Evolutionary conservation across 2,329 filamentous ascomycete species (phyloP), one percentile per base, ranked within the genome.

Genomic region (Cytospora paraplurivora): DNA sequence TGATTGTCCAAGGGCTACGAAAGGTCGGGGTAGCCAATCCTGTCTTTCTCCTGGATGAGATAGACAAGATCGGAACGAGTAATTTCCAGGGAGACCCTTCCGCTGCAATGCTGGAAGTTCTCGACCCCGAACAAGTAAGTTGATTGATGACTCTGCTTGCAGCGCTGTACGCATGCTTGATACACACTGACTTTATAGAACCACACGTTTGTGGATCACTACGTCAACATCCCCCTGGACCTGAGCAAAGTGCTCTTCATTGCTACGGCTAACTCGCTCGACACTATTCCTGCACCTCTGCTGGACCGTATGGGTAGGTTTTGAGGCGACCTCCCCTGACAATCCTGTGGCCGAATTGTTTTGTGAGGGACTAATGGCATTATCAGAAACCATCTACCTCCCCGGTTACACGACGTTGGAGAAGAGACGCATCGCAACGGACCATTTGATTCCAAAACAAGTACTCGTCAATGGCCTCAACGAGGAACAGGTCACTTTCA

Each of bases 231-330:
- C 67, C 94, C 95, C 0, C 92, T 98, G 68, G 95, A 99, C 73
- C 83, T 99, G 21, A 96, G 92, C 78, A 97, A 96, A 77, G 92
- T 99, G 27, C 83, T 99, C 12, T 99, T 99, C 78, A 97, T 99
- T 71, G 95, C 95, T 7, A 99, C 95, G 0, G 95, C 95, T 53
- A 99, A 99, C 77, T 92, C 86, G 11, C 83, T 98, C 32, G 94
- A 98, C 72, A 97, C 93, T 0, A 99, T 99, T 60, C 93, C 95
- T 2, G 83, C 93, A n/a, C 93, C 95, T 19, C 81, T 99, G 3
- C 83, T 99, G 13, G 95, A 99, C 76, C 90, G 95, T 64, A 97
- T 99, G 94, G 44, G 44, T 47, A 47, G 7, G 44, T 47, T 19
- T 47, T 1, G 7, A n/a, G n/a, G 44, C 44, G n/a, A 21, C 27